phyloP scores from a whole-genome alignment of 495 filamentous ascomycete species.

The Aspergillus asperescens region DNA sequence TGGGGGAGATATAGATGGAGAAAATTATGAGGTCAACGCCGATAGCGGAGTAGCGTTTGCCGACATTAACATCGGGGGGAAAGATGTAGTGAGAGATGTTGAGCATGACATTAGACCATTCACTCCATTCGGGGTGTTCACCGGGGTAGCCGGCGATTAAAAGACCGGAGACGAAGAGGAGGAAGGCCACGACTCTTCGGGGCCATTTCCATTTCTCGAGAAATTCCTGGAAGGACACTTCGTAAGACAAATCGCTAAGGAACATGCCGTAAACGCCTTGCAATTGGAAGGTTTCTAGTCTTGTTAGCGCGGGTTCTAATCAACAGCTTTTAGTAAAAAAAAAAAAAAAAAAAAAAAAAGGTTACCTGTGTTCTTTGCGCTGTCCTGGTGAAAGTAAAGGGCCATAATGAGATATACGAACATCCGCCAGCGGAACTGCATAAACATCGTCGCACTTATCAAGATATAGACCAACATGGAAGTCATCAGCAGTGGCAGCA shows the following conservation, averaged over 20 bases:
- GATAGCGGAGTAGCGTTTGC: conserved; percentile 50
- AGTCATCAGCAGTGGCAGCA: conserved; percentile 56
- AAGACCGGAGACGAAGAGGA: conserved; percentile 47
- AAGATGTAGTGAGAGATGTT: conserved; percentile 47
- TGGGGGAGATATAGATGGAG: conserved; percentile 54
- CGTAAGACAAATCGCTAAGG: conserved; percentile 56
- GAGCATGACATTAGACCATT: conserved; percentile 53
- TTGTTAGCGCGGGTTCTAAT: conserved; percentile 3
- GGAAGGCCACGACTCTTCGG: conserved; percentile 38
- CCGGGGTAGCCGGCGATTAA: conserved; percentile 57
- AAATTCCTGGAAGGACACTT: conserved; percentile 46
- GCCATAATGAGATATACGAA: conserved; percentile 45
- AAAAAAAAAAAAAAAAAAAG: too few species aligned
- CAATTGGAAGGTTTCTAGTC: conserved; percentile 45
- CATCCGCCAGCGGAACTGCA: conserved; percentile 53
- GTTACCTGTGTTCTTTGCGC: conserved; percentile 26
- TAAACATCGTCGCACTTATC: conserved; percentile 50
- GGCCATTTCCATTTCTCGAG: conserved; percentile 43
- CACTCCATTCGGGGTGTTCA: conserved; percentile 49
- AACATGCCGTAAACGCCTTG: conserved; percentile 61
- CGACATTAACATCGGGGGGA: conserved; percentile 48
- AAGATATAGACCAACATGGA: conserved; percentile 58
- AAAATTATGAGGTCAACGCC: conserved; percentile 55
- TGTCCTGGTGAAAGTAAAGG: conserved; percentile 49
- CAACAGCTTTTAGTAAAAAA: not conserved